Conservation (phyloP, 1,284 basidiomycete genomes). For the Peniophora sp. region DNA sequence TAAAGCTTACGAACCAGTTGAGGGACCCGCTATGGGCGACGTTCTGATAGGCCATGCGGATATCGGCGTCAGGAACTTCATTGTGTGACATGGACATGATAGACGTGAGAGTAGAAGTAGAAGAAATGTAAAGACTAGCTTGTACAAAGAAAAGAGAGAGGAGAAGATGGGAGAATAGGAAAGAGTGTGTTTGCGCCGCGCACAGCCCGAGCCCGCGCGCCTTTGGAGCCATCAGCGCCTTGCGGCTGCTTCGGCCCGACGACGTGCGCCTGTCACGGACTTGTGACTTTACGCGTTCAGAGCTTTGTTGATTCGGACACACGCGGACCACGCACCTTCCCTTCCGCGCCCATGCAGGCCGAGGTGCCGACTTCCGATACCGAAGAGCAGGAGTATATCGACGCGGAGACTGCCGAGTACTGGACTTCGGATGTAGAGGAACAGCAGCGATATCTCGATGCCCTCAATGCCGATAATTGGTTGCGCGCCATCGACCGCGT, state of each 20-base stretch:
- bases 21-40: slow-evolving; percentile 7
- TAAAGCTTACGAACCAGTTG: slow-evolving; percentile 6
- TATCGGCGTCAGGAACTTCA: slow-evolving; percentile 4
- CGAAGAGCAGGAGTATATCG: no score
- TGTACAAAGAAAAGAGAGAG: no score
- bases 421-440: no score
- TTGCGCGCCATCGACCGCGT: no score
- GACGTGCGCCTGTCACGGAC: neutral
- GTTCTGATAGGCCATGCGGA: slow-evolving; percentile 10
- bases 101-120: neutral
- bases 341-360: no score
- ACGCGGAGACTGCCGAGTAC: no score
- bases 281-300: neutral
- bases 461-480: no score
- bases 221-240: neutral
- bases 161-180: neutral
- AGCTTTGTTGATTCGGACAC: no score
- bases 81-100: neutral
- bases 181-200: neutral
- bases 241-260: neutral
- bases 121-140: neutral
- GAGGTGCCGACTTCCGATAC: no score
- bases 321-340: no score
- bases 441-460: no score
- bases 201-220: neutral